A percentile compares a stretch with the other conserved stretches of the same genome.
These are phyloP conservation scores for Scortechinia acanthostroma DNA, from an alignment of 2,329 filamentous ascomycete species.

Conservation along the genomic window DNA sequence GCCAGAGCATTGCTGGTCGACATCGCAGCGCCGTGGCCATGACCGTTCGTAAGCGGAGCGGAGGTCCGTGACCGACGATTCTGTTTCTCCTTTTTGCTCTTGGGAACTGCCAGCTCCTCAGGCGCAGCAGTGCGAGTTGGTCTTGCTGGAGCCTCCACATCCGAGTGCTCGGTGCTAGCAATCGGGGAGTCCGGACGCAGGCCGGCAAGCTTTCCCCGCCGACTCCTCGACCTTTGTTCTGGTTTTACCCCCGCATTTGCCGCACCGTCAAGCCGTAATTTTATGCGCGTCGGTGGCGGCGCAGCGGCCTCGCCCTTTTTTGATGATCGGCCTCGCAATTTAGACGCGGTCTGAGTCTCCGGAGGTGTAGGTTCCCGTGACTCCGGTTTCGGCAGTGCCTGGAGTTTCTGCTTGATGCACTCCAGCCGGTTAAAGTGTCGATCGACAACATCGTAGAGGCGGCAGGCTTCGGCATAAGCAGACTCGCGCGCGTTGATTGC, in stretches of 20 bases:
- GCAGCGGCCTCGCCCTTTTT: conserved; percentile 16
- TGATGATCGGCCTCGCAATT: conserved; percentile 9
- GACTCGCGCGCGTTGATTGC: conserved; percentile 46
- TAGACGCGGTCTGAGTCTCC: conserved; percentile 16
- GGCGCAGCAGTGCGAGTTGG: conserved; percentile 7
- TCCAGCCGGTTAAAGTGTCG: conserved; percentile 47
- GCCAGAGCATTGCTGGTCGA: conserved; percentile 56
- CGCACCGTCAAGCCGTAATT: conserved; percentile 11
- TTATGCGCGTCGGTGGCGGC: conserved; percentile 13
- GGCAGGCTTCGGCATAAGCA: conserved; percentile 43
- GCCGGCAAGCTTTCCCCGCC: conserved; percentile 21
- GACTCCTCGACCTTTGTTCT: conserved; percentile 21
- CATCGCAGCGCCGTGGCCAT: conserved; percentile 32
- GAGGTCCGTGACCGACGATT: conserved; percentile 5
- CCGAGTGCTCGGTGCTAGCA: conserved; percentile 33
- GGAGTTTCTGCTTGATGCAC: conserved; percentile 52
- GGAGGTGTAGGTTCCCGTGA: conserved; percentile 51
- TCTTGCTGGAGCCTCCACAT: conserved; percentile 21
- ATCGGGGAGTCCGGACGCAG: conserved; percentile 32
- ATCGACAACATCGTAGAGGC: conserved; percentile 47
- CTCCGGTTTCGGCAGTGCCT: conserved; percentile 50
- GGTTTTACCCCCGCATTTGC: conserved; percentile 6
- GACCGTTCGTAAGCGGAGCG: conserved; percentile 7
- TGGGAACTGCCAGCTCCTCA: background rate
- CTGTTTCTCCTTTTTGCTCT: conserved; percentile 1